phyloP scores from a whole-genome alignment of 176 grass and related monocot species.

The Paspalum notatum region DNA sequence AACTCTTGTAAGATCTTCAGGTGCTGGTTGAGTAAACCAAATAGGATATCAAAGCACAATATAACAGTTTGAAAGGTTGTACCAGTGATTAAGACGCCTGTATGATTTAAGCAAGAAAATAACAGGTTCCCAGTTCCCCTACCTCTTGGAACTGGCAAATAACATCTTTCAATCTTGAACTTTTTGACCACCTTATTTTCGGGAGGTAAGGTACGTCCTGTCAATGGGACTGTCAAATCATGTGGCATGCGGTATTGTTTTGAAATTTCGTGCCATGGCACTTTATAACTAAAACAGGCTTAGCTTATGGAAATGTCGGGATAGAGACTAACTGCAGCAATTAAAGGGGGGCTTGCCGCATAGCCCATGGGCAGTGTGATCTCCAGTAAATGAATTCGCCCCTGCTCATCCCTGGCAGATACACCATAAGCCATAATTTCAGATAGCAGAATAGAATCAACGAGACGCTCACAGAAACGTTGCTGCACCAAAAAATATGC shows the following conservation, averaged over 20 bases:
- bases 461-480: neutral
- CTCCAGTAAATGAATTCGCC: constrained; percentile 62
- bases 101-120: constrained; percentile 14
- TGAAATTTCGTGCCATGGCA: neutral
- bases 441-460: neutral
- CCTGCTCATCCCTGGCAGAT: constrained; percentile 61
- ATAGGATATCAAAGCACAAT: constrained; percentile 15
- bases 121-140: neutral
- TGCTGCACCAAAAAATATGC: neutral
- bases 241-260: neutral
- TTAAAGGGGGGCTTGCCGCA: constrained; percentile 56
- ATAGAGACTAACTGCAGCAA: constrained; percentile 54
- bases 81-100: neutral
- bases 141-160: constrained; percentile 66
- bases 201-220: constrained; percentile 64
- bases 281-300: neutral
- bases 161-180: constrained; percentile 68
- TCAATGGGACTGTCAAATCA: neutral
- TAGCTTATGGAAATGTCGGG: neutral
- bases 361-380: constrained; percentile 64
- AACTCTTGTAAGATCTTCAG: constrained; percentile 68
- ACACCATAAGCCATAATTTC: neutral
- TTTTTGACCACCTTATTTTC: constrained; percentile 67
- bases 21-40: constrained; percentile 50
- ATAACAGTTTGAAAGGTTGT: constrained; percentile 3